Conservation (phyloP, 371 early-diverging fungal genomes). For the Mucor piriformis region DNA sequence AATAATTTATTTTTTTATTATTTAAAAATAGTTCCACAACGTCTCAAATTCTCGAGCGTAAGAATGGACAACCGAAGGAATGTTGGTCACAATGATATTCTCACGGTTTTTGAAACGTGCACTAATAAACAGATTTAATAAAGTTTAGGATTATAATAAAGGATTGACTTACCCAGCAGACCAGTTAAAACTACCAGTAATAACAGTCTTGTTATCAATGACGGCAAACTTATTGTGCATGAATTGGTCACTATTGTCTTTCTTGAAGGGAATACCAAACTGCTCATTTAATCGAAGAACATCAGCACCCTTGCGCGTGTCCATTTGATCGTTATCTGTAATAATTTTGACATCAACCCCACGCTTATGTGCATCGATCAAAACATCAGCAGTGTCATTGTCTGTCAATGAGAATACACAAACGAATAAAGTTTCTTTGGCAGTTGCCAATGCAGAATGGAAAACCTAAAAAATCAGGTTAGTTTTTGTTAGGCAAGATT, state of each 20-base stretch:
- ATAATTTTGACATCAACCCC: slow-evolving; percentile 62
- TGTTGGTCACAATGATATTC: slow-evolving; percentile 63
- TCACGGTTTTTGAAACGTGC: slow-evolving; percentile 65
- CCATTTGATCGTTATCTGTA: slow-evolving; percentile 67
- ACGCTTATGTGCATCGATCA: slow-evolving; percentile 54
- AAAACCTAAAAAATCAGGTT: no score
- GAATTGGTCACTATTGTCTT: slow-evolving; percentile 49
- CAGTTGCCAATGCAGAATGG: slow-evolving; percentile 49
- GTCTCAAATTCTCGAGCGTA: slow-evolving; percentile 59
- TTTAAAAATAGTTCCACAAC: slow-evolving; percentile 56
- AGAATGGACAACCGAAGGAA: slow-evolving; percentile 46
- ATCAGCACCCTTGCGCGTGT: slow-evolving; percentile 51
- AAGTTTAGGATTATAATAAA: no score
- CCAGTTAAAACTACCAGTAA: slow-evolving; percentile 59
- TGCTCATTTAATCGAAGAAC: slow-evolving; percentile 47
- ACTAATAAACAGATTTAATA: no score
- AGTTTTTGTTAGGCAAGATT: no score
- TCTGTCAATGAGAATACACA: slow-evolving; percentile 65
- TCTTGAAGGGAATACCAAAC: slow-evolving; percentile 48
- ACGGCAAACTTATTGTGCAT: slow-evolving; percentile 76
- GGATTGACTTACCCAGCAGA: slow-evolving; percentile 50
- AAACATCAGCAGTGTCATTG: slow-evolving; percentile 54
- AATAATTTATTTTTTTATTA: no score
- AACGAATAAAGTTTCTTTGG: slow-evolving; percentile 53
- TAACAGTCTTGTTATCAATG: slow-evolving; percentile 50